Evolutionary conservation across 306 rosid genomes (phyloP).

Genomic region (Vicia faba): DNA sequence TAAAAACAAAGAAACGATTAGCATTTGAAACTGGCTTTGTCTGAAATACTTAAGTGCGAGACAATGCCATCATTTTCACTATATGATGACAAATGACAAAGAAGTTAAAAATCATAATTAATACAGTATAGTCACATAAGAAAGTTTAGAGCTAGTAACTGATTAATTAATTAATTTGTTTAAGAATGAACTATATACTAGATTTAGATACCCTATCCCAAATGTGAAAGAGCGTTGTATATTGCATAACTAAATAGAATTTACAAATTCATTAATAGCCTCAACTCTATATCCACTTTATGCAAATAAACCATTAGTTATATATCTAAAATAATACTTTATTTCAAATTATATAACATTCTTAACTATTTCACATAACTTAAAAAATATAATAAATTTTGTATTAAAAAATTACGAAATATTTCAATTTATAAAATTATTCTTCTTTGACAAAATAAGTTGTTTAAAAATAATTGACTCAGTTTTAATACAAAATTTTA

Average conservation of each 20-base stretch:
- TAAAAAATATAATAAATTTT: no score
- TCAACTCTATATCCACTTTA: no score
- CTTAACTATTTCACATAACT: no score
- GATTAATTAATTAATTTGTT: background rate
- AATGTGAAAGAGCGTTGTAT: constrained; percentile 22
- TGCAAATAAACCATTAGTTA: no score
- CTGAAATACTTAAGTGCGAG: background rate
- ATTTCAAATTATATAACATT: no score
- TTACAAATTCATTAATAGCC: background rate
- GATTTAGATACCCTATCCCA: background rate
- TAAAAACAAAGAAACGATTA: no score
- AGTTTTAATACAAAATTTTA: no score
- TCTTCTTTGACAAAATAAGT: no score
- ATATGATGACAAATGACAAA: background rate
- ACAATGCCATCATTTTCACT: constrained; percentile 6
- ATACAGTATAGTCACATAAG: constrained; percentile 15
- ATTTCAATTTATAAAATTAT: no score
- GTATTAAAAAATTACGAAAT: no score
- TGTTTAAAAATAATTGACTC: no score
- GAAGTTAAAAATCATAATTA: constrained; percentile 6
- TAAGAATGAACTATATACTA: background rate
- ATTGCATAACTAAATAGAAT: background rate
- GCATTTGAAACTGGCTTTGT: background rate
- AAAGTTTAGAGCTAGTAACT: background rate
- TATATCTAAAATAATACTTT: no score